A percentile compares a stretch with the other conserved stretches of the same genome.
phyloP scores from a whole-genome alignment of 2,329 filamentous ascomycete species.

The Camillea tinctor region DNA sequence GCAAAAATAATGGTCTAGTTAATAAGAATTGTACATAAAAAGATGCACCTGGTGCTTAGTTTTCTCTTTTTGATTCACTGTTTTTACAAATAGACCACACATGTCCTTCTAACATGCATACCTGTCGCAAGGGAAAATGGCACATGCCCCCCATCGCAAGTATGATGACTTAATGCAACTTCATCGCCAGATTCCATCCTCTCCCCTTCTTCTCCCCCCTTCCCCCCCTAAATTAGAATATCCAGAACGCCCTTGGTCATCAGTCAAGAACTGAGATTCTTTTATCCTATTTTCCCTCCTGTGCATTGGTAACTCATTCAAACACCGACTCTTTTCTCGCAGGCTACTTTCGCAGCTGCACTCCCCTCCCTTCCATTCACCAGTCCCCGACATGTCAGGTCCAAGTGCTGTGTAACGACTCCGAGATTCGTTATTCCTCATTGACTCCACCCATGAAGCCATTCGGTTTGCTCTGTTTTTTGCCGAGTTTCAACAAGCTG shows the following conservation, averaged over 20 bases:
- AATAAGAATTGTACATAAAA: not conserved
- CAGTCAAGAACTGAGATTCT: not conserved
- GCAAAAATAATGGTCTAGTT: not conserved
- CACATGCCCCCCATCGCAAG: not conserved
- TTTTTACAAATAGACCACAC: not conserved
- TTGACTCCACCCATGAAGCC: conserved; percentile 54
- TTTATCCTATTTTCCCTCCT: not conserved
- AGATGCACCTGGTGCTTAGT: not conserved
- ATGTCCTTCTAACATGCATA: not conserved
- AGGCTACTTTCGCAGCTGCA: not conserved
- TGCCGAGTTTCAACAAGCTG: conserved; percentile 73
- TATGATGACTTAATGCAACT: not conserved
- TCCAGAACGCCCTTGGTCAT: not conserved
- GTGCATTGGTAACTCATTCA: not conserved
- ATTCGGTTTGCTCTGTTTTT: conserved; percentile 60
- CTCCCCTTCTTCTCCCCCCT: too few relatives aligned
- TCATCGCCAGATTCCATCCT: not conserved
- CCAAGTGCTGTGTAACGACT: not conserved
- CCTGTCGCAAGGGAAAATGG: not conserved
- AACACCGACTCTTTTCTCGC: not conserved
- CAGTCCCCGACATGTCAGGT: conserved; percentile 10
- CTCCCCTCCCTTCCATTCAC: not conserved
- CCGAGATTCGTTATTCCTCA: conserved; percentile 46
- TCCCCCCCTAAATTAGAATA: not conserved
- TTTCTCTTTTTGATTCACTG: not conserved